Evolutionary conservation across 805 yeast species (phyloP).

Genomic region (Aciculoconidium aculeatum): DNA sequence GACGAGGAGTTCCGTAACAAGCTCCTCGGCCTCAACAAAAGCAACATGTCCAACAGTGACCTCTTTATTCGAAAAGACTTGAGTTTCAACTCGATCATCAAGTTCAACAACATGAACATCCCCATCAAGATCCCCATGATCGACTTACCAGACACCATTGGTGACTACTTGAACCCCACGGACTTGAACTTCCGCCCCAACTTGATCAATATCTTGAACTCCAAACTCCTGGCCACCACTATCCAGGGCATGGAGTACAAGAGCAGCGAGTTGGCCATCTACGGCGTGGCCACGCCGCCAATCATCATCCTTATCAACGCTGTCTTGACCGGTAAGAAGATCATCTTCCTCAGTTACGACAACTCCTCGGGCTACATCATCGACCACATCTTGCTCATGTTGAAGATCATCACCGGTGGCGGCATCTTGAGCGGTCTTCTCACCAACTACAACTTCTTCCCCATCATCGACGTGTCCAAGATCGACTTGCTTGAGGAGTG

Average conservation of each 20-base stretch:
- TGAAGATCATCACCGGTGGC: slow-evolving; percentile 38
- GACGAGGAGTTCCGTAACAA: slow-evolving; percentile 34
- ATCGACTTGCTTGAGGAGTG: slow-evolving; percentile 42
- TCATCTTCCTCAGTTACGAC: slow-evolving; percentile 35
- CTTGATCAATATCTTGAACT: slow-evolving; percentile 28
- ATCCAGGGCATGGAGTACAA: slow-evolving; percentile 14
- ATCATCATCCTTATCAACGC: slow-evolving; percentile 31
- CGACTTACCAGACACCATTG: slow-evolving; percentile 35
- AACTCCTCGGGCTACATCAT: slow-evolving; percentile 38
- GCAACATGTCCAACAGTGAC: slow-evolving; percentile 20
- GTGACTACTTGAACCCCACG: slow-evolving; percentile 41
- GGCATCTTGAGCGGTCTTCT: slow-evolving; percentile 38
- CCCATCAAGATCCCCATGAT: slow-evolving; percentile 41
- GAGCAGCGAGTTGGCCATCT: slow-evolving; percentile 45
- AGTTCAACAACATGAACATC: slow-evolving; percentile 37
- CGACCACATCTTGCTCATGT: slow-evolving; percentile 32
- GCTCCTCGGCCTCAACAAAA: slow-evolving; percentile 25
- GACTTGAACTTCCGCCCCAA: slow-evolving; percentile 37
- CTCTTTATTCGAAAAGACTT: slow-evolving; percentile 39
- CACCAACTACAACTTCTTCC: slow-evolving; percentile 41
- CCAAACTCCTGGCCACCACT: slow-evolving; percentile 27
- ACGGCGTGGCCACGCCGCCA: slow-evolving; percentile 50
- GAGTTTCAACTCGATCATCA: slow-evolving; percentile 33
- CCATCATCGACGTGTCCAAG: slow-evolving; percentile 57
- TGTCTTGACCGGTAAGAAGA: slow-evolving; percentile 32